Evolutionary conservation across 345 rosid genomes (phyloP).

Genomic region (Gossypioides kirkii): DNA sequence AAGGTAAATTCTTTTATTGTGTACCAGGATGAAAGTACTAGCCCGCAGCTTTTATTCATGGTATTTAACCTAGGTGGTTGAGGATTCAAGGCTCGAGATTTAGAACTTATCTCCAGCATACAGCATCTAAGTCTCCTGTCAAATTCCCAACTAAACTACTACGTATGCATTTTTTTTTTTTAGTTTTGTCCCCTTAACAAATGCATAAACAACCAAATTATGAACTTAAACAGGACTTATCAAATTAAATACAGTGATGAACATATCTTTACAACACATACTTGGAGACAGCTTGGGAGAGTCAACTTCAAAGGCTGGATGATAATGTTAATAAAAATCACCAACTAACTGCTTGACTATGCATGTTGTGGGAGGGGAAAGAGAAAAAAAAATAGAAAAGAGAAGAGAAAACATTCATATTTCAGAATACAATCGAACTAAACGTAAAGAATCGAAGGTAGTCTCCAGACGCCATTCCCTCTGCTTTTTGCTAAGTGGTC

Average conservation of each 20-base stretch:
- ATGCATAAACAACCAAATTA: not conserved
- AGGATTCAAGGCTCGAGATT: no score
- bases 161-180: not conserved
- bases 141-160: no score
- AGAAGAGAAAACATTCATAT: constrained; percentile 14
- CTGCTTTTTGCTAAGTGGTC: constrained; percentile 85
- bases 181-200: not conserved
- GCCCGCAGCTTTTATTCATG: no score
- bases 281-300: not conserved
- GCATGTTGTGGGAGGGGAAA: not conserved
- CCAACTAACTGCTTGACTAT: not conserved
- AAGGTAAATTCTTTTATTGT: no score
- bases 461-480: constrained; percentile 72
- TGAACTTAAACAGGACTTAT: not conserved
- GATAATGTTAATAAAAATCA: not conserved
- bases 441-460: constrained; percentile 45
- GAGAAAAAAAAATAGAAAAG: not conserved
- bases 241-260: not conserved
- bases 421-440: constrained; percentile 40
- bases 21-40: no score
- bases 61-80: no score
- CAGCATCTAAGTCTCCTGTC: no score
- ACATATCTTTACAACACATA: not conserved
- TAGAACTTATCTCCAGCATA: no score
- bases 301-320: not conserved